Base-by-base conservation (phyloP, 2,329 filamentous ascomycete species). In the Didymellaceae sp. region DNA sequence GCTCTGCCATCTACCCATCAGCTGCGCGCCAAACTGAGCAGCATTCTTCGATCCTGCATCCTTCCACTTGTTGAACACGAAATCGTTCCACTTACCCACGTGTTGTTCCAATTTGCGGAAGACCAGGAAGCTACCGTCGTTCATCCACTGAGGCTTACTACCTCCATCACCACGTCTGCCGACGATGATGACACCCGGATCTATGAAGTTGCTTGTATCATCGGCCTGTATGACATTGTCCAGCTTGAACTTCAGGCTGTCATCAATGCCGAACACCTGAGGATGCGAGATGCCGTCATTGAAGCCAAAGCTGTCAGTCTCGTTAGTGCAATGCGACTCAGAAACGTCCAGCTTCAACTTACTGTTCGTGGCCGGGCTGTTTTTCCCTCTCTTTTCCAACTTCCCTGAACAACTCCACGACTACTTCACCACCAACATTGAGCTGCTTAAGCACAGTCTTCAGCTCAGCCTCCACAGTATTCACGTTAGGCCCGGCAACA, bases 211-310 rank as follows among this genome's bases (percentile, higher is more conserved):
- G 21, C 37, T 52, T 5, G 7, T 32, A 26, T 43, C 42, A 3
- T 14, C 33, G 6, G 42, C 22, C 37, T 52, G 48, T n/a, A 30
- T 14, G 21, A 52, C 48, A 11, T 38, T 24, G 21, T 52, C 48
- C 5, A 52, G 25, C 13, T 40, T 25, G 25, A 51, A 51, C 13
- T 20, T 31, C 14, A 51, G 31, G 31, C 31, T 34, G n/a, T 47
- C 42, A 9, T 52, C 46, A 9, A 52, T 46, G 16, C 48, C 48
- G 5, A 46, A 38, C 13, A 52, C 26, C n/a, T 52, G 20, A 14
- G 48, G 48, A 11, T 52, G 48, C 21, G 48, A 52, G 24, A 52
- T 52, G 6, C 48, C 48, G n/a, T 52, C 48, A 32, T 52, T 52
- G 42, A 52, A 52, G 1, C 48, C 48, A 21, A 52, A 52, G 22